Base-by-base conservation (phyloP, 768 basidiomycete species). In the Lanmaoa rubissima region DNA sequence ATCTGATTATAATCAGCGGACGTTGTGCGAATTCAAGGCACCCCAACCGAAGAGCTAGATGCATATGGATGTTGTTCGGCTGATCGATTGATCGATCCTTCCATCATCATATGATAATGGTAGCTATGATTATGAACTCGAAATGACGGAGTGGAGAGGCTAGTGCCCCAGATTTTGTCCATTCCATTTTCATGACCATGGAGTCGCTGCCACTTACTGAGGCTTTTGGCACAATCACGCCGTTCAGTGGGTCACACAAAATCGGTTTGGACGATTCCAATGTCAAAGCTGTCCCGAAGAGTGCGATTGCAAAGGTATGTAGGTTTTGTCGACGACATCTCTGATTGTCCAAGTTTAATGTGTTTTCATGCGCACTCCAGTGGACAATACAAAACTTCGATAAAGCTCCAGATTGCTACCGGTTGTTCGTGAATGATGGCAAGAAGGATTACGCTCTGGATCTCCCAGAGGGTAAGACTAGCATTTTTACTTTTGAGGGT, bases 341-440 rank as follows among this genome's bases (percentile, higher is more conserved):
- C 12, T 55, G 49, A 43, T 43, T 21, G 5, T 51, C 34, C 41
- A 19, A 19, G 36, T 38, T 53, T 11, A 31, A 26, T 14, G 28
- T 31, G 28, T 19, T 21, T 32, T 48, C 12, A 12, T 19, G 14
- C 9, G 12, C 26, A 19, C 12, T 28, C 8, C 32, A 60, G 57
- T 60, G 58, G 57, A 59, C 46, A 11, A 40, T 59, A 3, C 58
- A 59, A 48, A 48, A 32, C 35, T 47, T 59, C 10, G 56, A 59
- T 31, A 1, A 48, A 26, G 48, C 40, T 5, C 56, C 46, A 2
- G 35, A 48, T 58, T 58, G 46, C 45, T 59, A 59, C 12, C 56
- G 56, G 28, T 26, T 59, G 26, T 58, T 58, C 44, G 48, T 59
- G 24, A 58, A 42, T 40, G 49, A 59, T 26, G 56, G 58, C n/a